These are phyloP conservation scores for Mycena sp. DNA, from an alignment of 1,284 basidiomycete species.

Conservation along the genomic window DNA sequence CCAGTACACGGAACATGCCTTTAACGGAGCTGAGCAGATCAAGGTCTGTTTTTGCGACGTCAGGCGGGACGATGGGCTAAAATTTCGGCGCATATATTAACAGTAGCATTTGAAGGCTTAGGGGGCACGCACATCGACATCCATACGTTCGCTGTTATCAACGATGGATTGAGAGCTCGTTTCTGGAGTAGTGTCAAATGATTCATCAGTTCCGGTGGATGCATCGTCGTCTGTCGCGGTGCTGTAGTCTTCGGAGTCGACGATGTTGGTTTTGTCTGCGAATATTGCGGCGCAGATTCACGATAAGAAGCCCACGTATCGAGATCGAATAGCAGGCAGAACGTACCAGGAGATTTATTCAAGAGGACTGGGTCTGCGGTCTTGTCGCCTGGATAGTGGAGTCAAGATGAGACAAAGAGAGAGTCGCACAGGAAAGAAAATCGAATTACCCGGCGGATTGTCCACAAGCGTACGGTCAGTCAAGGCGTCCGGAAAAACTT, in stretches of 20 bases:
- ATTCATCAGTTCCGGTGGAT: too few relatives aligned
- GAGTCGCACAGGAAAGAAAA: not conserved
- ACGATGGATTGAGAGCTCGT: not conserved
- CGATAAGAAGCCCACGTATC: too few relatives aligned
- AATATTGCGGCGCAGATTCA: too few relatives aligned
- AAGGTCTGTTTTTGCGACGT: constrained; percentile 11
- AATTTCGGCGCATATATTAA: not conserved
- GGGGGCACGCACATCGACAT: constrained; percentile 8
- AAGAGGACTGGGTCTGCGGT: too few relatives aligned
- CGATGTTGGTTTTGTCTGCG: too few relatives aligned
- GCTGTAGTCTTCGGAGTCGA: too few relatives aligned
- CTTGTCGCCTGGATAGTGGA: too few relatives aligned
- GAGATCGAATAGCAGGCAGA: too few relatives aligned
- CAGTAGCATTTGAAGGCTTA: not conserved
- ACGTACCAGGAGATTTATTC: too few relatives aligned
- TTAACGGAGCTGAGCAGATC: constrained; percentile 44
- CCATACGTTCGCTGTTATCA: constrained; percentile 3
- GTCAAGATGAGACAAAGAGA: too few relatives aligned
- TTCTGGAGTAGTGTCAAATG: too few relatives aligned
- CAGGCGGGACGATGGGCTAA: not conserved
- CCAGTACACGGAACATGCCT: constrained; percentile 60
- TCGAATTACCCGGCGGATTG: not conserved
- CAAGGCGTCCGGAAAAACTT: constrained; percentile 23
- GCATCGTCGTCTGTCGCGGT: too few relatives aligned
- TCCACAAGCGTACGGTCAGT: not conserved